Conservation (phyloP, 345 rosid genomes). For the Acer saccharum region DNA sequence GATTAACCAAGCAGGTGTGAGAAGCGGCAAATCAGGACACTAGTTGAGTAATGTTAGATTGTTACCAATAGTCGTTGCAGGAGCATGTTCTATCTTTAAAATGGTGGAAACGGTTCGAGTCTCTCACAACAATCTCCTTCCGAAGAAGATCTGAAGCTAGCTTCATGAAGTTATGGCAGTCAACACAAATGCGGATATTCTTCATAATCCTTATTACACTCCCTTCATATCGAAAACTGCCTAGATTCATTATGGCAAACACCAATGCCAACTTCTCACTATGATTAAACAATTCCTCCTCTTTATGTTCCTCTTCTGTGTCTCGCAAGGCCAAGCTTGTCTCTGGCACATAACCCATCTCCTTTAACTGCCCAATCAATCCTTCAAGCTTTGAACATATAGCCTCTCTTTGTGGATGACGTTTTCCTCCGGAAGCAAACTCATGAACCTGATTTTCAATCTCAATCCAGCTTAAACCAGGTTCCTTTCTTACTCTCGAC, state of each 20-base stretch:
- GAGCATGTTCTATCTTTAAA: slow-evolving; percentile 66
- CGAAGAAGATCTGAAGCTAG: slow-evolving; percentile 60
- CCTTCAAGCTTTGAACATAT: slow-evolving; percentile 49
- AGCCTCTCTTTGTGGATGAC: slow-evolving; percentile 57
- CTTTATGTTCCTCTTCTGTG: slow-evolving; percentile 73
- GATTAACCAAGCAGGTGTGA: background rate
- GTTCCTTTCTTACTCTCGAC: slow-evolving; percentile 69
- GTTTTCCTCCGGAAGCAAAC: slow-evolving; percentile 76
- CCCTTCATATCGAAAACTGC: slow-evolving; percentile 22
- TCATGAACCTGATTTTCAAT: slow-evolving; percentile 64
- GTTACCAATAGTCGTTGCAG: slow-evolving; percentile 83
- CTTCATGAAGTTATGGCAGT: slow-evolving; percentile 94
- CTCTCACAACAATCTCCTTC: slow-evolving; percentile 76
- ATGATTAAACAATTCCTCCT: slow-evolving; percentile 67
- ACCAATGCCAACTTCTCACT: slow-evolving; percentile 89
- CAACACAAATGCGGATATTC: slow-evolving; percentile 80
- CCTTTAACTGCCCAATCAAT: slow-evolving; percentile 61
- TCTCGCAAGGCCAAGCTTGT: slow-evolving; percentile 69
- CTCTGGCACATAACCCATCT: slow-evolving; percentile 73
- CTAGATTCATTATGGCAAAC: slow-evolving; percentile 54
- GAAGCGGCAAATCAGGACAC: background rate
- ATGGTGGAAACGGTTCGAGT: slow-evolving; percentile 85
- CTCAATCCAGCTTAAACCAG: slow-evolving; percentile 91
- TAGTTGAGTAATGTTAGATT: background rate
- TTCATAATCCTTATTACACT: slow-evolving; percentile 62